phyloP scores from a whole-genome alignment of 805 yeast species.

The Dipodascus geniculatus region DNA sequence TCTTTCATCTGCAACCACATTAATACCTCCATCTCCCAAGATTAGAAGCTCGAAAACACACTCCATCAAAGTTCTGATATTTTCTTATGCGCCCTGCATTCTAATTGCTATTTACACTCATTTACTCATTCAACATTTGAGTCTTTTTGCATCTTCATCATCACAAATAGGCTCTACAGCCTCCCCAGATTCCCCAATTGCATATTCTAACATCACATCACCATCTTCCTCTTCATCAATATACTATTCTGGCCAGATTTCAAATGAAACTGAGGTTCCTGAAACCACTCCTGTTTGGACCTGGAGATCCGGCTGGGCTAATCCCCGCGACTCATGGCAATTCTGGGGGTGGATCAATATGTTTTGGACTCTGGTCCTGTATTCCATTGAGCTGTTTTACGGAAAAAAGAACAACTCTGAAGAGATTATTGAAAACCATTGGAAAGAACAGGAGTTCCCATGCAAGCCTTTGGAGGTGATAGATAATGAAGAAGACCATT shows the following conservation, averaged over 20 bases:
- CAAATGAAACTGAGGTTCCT: not conserved
- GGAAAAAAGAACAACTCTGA: constrained; percentile 16
- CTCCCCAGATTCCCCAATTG: constrained; percentile 5
- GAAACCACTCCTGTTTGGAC: constrained; percentile 13
- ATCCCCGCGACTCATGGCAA: constrained; percentile 54
- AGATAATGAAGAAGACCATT: not conserved
- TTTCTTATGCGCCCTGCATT: constrained; percentile 1
- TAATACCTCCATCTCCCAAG: not conserved
- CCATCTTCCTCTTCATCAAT: not conserved
- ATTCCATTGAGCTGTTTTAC: constrained; percentile 58
- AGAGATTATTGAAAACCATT: constrained; percentile 13
- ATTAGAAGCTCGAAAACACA: not conserved
- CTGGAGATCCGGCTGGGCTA: constrained; percentile 26
- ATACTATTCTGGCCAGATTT: constrained; percentile 2
- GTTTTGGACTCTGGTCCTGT: constrained; percentile 65
- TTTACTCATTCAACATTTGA: constrained; percentile 78
- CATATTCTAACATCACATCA: constrained; percentile 4
- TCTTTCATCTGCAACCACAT: not conserved
- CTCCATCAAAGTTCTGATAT: not conserved
- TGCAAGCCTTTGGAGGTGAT: not conserved
- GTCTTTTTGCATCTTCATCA: constrained; percentile 37
- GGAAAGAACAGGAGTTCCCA: constrained; percentile 15
- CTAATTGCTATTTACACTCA: constrained; percentile 83
- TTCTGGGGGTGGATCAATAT: constrained; percentile 97
- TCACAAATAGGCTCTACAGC: constrained; percentile 3